Conservation (phyloP, 306 rosid genomes). For the Dalbergia cultrata region DNA sequence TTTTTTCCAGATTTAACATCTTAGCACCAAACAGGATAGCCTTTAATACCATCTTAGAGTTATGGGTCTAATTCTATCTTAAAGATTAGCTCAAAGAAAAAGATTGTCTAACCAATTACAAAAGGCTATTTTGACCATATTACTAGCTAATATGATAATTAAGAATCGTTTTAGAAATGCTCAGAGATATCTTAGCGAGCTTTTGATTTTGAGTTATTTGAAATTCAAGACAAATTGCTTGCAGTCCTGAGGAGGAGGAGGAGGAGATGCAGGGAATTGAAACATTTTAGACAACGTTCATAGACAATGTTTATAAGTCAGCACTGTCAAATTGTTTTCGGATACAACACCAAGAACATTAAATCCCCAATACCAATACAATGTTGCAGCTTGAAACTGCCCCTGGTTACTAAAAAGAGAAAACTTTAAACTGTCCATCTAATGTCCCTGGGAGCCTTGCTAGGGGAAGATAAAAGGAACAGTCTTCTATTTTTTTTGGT, state of each 20-base stretch:
- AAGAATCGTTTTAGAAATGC: too few species aligned
- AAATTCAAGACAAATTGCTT: too few species aligned
- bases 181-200: neutral
- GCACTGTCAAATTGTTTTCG: constrained; percentile 6
- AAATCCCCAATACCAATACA: constrained; percentile 28
- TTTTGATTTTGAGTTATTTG: too few species aligned
- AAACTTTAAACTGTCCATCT: constrained; percentile 33
- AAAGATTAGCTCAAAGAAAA: too few species aligned
- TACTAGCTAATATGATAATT: neutral
- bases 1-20: too few species aligned
- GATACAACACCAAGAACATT: neutral
- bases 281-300: neutral
- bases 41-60: too few species aligned
- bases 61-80: neutral
- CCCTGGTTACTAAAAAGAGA: too few species aligned
- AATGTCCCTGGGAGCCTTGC: constrained; percentile 13
- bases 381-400: constrained; percentile 16
- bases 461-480: constrained; percentile 18
- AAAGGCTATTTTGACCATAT: too few species aligned
- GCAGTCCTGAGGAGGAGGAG: too few species aligned
- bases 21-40: too few species aligned
- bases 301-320: constrained; percentile 20
- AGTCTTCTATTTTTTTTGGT: neutral
- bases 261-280: too few species aligned
- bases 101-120: neutral